Evolutionary conservation across 192 early-diverging fungal genomes (phyloP).

Genomic region (Backusella psychrophila): DNA sequence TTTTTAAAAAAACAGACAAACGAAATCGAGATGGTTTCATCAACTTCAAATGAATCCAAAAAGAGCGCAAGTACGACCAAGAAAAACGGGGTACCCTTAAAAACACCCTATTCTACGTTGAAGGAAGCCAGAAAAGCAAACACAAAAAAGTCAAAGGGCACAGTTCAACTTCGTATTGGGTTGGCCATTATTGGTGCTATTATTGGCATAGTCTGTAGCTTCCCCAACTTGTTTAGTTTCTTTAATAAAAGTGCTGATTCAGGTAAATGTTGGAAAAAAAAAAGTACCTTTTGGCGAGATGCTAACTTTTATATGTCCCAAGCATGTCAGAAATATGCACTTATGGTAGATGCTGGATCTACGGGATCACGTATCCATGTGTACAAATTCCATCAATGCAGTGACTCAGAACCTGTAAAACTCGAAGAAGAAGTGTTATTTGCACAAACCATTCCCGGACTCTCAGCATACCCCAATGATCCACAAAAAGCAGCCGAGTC

Average conservation of each 20-base stretch:
- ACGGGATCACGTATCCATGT: conserved; percentile 90
- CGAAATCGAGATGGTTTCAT: neutral
- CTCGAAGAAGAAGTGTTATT: conserved; percentile 76
- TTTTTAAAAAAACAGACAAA: neutral
- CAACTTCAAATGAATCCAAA: neutral
- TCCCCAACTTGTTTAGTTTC: neutral
- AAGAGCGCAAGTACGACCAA: neutral
- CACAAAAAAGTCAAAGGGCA: neutral
- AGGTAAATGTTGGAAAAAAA: neutral
- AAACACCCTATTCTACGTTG: neutral
- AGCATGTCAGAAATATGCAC: conserved; percentile 56
- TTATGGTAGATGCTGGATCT: conserved; percentile 87
- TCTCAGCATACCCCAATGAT: conserved; percentile 65
- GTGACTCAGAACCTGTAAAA: conserved; percentile 46
- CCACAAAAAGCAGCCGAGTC: conserved; percentile 68
- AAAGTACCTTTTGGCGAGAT: neutral
- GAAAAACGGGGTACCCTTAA: neutral
- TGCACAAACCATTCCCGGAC: conserved; percentile 72
- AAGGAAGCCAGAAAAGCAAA: neutral
- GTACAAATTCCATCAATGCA: conserved; percentile 83
- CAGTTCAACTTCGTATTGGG: neutral
- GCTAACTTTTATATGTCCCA: neutral
- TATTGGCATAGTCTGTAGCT: neutral
- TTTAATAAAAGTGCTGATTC: neutral
- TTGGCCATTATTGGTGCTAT: neutral